phyloP scores from a whole-genome alignment of 2,329 filamentous ascomycete species.

The Escovopsis sp. region DNA sequence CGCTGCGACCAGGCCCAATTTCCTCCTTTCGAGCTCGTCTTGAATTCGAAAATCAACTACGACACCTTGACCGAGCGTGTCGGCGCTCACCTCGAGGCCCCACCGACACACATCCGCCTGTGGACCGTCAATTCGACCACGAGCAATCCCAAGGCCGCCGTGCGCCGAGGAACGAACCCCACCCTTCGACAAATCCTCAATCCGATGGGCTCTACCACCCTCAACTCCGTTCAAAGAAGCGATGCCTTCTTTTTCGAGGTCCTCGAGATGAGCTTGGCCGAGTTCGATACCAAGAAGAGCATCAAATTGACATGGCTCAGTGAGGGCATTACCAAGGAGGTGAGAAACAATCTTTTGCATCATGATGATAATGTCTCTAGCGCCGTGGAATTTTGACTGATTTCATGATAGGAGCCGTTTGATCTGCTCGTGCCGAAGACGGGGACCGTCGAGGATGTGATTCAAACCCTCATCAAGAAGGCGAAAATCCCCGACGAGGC shows the following conservation, averaged over 20 bases:
- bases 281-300: constrained; percentile 83
- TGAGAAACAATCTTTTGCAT: constrained; percentile 23
- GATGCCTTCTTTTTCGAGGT: constrained; percentile 88
- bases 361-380: too few species aligned
- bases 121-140: constrained; percentile 68
- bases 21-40: constrained; percentile 55
- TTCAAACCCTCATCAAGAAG: constrained; percentile 66
- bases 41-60: constrained; percentile 83
- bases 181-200: constrained; percentile 69
- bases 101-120: constrained; percentile 80
- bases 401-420: constrained; percentile 44
- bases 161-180: constrained; percentile 57
- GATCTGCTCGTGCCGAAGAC: constrained; percentile 83
- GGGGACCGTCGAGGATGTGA: constrained; percentile 63
- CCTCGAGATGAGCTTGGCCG: constrained; percentile 82
- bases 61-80: constrained; percentile 77
- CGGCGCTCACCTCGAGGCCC: constrained; percentile 58
- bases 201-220: constrained; percentile 52
- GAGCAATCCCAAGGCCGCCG: constrained; percentile 60
- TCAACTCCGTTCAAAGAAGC: constrained; percentile 52
- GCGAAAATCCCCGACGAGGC: constrained; percentile 61
- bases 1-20: constrained; percentile 42
- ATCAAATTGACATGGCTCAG: constrained; percentile 73
- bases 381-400: not conserved
- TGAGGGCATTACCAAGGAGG: constrained; percentile 85